Conservation (phyloP, 2,329 filamentous ascomycete genomes). For the Cladosporium austrohemisphaericum region DNA sequence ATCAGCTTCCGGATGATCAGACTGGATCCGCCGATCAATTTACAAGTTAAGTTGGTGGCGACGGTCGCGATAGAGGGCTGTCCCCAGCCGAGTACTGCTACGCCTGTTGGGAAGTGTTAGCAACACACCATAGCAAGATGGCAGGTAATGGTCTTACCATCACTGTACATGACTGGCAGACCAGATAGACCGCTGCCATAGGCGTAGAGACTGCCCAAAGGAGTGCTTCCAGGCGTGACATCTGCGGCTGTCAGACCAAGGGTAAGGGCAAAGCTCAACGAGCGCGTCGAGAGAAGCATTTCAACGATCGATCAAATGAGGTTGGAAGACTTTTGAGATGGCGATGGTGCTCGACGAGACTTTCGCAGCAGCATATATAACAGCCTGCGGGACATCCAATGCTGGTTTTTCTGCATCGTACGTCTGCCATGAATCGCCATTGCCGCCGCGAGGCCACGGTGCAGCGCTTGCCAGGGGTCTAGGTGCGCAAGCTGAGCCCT, state of each 20-base stretch:
- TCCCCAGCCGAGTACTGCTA: slow-evolving; percentile 18
- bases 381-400: no score
- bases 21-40: not conserved
- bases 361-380: no score
- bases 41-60: slow-evolving; percentile 21
- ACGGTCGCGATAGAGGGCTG: slow-evolving; percentile 16
- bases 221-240: not conserved
- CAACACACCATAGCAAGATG: slow-evolving; percentile 19
- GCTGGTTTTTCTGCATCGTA: no score
- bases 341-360: no score
- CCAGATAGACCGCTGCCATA: slow-evolving; percentile 21
- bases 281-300: slow-evolving; percentile 9
- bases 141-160: slow-evolving; percentile 16
- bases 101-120: slow-evolving; percentile 14
- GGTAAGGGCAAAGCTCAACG: slow-evolving; percentile 4
- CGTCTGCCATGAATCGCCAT: no score
- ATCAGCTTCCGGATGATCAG: not conserved
- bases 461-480: no score
- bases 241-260: slow-evolving; percentile 10
- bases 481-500: no score
- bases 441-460: no score
- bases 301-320: not conserved
- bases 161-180: slow-evolving; percentile 21
- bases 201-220: slow-evolving; percentile 14
- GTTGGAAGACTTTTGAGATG: no score